These are phyloP conservation scores for Achaetomium macrosporum DNA, from an alignment of 2,329 filamentous ascomycete species.

Conservation along the genomic window DNA sequence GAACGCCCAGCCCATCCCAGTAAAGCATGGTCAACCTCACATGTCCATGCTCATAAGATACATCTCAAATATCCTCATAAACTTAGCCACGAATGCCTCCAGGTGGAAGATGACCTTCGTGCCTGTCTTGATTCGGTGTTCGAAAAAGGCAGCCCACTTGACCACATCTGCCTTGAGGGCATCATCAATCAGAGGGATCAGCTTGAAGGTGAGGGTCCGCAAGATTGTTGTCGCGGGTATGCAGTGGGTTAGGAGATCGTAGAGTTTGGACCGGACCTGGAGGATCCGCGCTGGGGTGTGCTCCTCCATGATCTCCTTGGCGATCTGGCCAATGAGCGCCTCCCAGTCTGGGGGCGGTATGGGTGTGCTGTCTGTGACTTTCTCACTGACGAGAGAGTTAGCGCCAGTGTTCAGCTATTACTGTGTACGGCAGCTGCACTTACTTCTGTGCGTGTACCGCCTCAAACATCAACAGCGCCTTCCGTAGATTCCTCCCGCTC, in stretches of 20 bases:
- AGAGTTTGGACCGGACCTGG: conserved; percentile 86
- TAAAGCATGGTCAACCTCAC: conserved; percentile 30
- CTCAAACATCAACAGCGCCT: conserved; percentile 93
- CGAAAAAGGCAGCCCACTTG: conserved; percentile 94
- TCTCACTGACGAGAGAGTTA: conserved; percentile 57
- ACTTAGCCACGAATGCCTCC: conserved; percentile 97
- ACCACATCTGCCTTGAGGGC: conserved; percentile 86
- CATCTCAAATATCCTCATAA: conserved; percentile 94
- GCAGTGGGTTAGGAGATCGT: conserved; percentile 93
- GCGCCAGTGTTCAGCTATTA: background rate
- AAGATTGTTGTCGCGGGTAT: conserved; percentile 92
- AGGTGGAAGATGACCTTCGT: conserved; percentile 97
- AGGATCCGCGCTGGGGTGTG: conserved; percentile 86
- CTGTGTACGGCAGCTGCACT: conserved; percentile 27
- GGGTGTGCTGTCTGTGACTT: conserved; percentile 76
- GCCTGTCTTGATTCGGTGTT: conserved; percentile 87
- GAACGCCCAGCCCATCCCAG: background rate
- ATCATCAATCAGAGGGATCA: conserved; percentile 83
- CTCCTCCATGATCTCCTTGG: conserved; percentile 89
- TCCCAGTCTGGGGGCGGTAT: conserved; percentile 98
- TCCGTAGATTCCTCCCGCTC: conserved; percentile 83
- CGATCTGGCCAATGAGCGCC: conserved; percentile 78
- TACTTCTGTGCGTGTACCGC: conserved; percentile 97
- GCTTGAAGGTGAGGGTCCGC: conserved; percentile 90
- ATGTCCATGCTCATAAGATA: conserved; percentile 81